These are phyloP conservation scores for Acmispon strigosus DNA, from an alignment of 306 rosid species.

Conservation along the genomic window DNA sequence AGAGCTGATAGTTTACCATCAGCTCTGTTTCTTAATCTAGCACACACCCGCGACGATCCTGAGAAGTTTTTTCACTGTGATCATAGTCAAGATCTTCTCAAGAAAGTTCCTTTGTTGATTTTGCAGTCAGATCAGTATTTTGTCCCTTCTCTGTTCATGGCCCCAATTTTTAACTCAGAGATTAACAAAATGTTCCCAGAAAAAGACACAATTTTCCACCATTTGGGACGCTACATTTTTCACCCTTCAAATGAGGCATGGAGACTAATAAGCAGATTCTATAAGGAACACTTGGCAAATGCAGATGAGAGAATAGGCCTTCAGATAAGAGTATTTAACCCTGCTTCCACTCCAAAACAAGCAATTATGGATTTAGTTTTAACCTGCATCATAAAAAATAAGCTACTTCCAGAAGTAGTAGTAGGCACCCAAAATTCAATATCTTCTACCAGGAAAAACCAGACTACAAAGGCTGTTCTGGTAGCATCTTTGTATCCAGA, in stretches of 20 bases:
- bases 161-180: constrained; percentile 32
- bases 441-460: background rate
- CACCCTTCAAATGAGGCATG: constrained; percentile 29
- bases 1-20: constrained; percentile 10
- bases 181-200: constrained; percentile 15
- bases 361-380: constrained; percentile 35
- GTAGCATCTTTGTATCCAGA: constrained; percentile 41
- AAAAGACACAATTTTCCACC: constrained; percentile 19
- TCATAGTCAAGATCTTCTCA: constrained; percentile 37
- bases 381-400: constrained; percentile 31
- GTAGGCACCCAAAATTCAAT: background rate
- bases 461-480: constrained; percentile 34
- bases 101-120: constrained; percentile 30
- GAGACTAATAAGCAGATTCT: constrained; percentile 35
- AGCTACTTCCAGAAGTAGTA: constrained; percentile 30
- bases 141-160: constrained; percentile 52
- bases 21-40: constrained; percentile 36
- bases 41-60: constrained; percentile 18
- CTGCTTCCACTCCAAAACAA: constrained; percentile 9
- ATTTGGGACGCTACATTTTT: constrained; percentile 18
- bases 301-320: constrained; percentile 16
- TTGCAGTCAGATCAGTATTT: constrained; percentile 48
- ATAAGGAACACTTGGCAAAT: background rate
- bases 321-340: constrained; percentile 20
- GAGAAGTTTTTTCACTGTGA: constrained; percentile 52